Evolutionary conservation across 768 basidiomycete species (phyloP).

Genomic region (Astraeus odoratus): DNA sequence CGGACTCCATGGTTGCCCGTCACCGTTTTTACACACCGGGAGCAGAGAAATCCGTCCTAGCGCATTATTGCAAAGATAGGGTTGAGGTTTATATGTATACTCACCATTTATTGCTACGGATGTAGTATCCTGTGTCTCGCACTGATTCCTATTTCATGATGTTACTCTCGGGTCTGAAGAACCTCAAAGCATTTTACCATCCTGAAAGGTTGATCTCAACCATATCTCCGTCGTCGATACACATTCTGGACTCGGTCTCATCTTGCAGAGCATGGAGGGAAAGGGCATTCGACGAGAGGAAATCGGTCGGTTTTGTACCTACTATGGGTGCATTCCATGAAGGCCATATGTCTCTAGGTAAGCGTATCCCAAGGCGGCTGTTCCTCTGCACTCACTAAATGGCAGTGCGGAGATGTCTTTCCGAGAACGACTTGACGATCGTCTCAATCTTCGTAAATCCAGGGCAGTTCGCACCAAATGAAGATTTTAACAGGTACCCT

Average conservation of each 20-base stretch:
- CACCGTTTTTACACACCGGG: too few species aligned
- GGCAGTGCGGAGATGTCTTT: conserved; percentile 70
- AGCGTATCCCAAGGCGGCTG: conserved; percentile 22
- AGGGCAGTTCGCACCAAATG: conserved; percentile 92
- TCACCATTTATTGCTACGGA: too few species aligned
- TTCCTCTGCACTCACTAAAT: too few species aligned
- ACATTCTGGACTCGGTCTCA: conserved; percentile 51
- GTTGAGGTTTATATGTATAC: too few species aligned
- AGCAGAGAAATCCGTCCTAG: too few species aligned
- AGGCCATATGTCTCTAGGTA: conserved; percentile 89
- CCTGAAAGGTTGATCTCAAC: conserved; percentile 14
- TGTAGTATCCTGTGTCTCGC: too few species aligned
- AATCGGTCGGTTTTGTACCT: conserved; percentile 87
- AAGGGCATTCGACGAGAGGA: conserved; percentile 45
- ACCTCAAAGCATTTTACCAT: not conserved
- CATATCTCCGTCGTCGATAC: conserved; percentile 31
- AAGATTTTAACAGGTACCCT: conserved; percentile 89
- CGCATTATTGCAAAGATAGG: too few species aligned
- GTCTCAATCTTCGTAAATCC: conserved; percentile 98
- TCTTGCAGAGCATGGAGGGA: conserved; percentile 70
- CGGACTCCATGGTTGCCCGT: too few species aligned
- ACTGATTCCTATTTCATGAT: too few species aligned
- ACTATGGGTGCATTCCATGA: conserved; percentile 98
- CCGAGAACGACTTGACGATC: conserved; percentile 78
- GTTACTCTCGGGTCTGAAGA: not conserved